Base-by-base conservation (phyloP, 2,329 filamentous ascomycete genomes). In the Geosmithia putterillii region DNA sequence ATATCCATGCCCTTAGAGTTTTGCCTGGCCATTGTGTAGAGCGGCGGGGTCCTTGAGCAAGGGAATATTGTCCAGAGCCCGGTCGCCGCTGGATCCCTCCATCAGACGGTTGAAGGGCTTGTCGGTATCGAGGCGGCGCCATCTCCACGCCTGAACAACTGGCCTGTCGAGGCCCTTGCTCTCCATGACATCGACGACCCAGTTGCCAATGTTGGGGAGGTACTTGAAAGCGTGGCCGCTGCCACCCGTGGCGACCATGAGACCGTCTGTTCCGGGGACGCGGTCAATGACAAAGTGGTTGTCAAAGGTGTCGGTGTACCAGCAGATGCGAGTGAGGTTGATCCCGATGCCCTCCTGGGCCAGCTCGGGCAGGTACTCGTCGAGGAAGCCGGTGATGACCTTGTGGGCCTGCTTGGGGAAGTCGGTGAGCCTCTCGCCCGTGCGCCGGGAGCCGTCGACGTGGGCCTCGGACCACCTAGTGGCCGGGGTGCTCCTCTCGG, bases 201-300 rank as follows among this genome's bases (percentile, higher is more conserved):
- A 63, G 32, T 69, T 66, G 1, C 74, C 73, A 51, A 79, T 65
- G 3, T 70, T 67, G 0, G 75, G 74, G 44, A 76, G 50, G 48
- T 74, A 78, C 51, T 78, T 79, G 57, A 77, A 79, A 0, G 63
- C 75, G 54, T 79, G 74, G 0, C 76, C 76, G 36, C 66, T 70
- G 0, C 76, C 76, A 1, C 74, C 76, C 0, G 75, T 78, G 7
- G 74, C 74, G 1, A 80, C 63, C 51, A 77, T 71, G 2, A 79
- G 51, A 0, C 67, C 65, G 32, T 79, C 71, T 71, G 77, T 57
- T 74, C 79, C 4, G 75, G 64, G 38, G 69, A 63, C 5, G 48
- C 54, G 42, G 23, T 53, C 51, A 17, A 53, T 45, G 10, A 52
- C 41, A 44, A 49, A 53, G 43, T 53, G 49, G 18, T 50, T 46